Conservation (phyloP, 2,329 filamentous ascomycete species). For the Aspergillus brunneoviolaceus region DNA sequence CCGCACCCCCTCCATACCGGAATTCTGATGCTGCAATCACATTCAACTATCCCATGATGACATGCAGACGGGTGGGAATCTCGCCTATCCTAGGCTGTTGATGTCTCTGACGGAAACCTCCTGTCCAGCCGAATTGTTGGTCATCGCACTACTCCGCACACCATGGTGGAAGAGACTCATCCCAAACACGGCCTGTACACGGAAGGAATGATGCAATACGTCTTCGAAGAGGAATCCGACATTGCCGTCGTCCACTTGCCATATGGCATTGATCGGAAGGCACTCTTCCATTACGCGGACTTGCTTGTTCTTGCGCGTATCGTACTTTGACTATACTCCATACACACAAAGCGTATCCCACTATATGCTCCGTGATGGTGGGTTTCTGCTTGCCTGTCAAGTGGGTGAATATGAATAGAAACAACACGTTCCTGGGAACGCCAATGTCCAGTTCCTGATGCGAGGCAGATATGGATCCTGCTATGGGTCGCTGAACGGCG, state of each 20-base stretch:
- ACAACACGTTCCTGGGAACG: neutral
- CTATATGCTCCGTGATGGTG: neutral
- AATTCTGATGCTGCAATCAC: neutral
- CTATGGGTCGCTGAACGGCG: conserved; percentile 5
- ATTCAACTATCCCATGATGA: conserved; percentile 4
- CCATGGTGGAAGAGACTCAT: conserved; percentile 2
- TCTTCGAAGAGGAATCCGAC: neutral
- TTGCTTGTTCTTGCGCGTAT: neutral
- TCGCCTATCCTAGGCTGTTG: neutral
- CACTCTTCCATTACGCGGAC: neutral
- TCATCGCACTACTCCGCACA: conserved; percentile 7
- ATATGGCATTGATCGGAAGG: neutral
- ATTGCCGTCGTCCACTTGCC: neutral
- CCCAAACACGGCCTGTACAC: neutral
- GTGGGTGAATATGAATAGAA: conserved; percentile 4
- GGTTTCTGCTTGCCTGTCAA: neutral
- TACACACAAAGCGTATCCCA: neutral
- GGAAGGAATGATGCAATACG: conserved; percentile 8
- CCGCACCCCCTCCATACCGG: neutral
- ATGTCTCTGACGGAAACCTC: neutral
- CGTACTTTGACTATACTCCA: neutral
- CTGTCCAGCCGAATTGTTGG: neutral
- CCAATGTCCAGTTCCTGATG: neutral
- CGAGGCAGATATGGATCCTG: neutral
- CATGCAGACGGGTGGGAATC: neutral